Evolutionary conservation across 2,329 filamentous ascomycete species (phyloP), one percentile per base, ranked within the genome.

Genomic region (Stemphylium vesicarium): DNA sequence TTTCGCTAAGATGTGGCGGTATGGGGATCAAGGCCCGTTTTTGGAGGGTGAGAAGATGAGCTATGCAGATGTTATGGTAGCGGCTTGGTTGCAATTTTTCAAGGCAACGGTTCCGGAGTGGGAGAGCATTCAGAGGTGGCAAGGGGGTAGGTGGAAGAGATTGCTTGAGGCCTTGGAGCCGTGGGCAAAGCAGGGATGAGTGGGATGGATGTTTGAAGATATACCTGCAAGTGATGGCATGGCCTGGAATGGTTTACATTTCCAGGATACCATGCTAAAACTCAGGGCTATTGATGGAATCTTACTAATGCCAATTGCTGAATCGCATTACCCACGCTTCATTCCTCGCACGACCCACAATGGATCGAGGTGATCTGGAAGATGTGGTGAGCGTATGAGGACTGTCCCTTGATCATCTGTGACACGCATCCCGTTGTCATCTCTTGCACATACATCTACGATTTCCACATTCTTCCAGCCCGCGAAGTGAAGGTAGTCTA

Each of bases 11-110:
- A 49, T 82, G 2, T 85, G 79, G 33, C 18, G 15, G 42, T 53
- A 59, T 37, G 76, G 81, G 39, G 41, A 58, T 0, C 26, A 37
- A 31, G 82, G 82, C 3, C 80, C 82, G 0, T 86, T 81, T 42
- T 13, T 86, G 1, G 71, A 83, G 2, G 83, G 82, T 0, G 37
- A 56, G 0, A 64, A 57, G 64, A 74, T 77, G 2, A 79, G 62
- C 38, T 85, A 86, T 73, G 83, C 82, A 1, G 84, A 86, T 63
- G 64, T 85, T 0, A 82, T 86, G 29, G 78, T 87, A 1, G 84
- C 83, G 1, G 82, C 71, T 1, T 86, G 84, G 84, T 50, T 86
- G 66, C 72, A 75, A 7, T 81, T 84, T 78, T 59, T 79, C 47
- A 56, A 62, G 8, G 65, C 29, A 5, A 76, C 73, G 16, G 59